Base-by-base conservation (phyloP, 768 basidiomycete species). In the Amanita inopinata region DNA sequence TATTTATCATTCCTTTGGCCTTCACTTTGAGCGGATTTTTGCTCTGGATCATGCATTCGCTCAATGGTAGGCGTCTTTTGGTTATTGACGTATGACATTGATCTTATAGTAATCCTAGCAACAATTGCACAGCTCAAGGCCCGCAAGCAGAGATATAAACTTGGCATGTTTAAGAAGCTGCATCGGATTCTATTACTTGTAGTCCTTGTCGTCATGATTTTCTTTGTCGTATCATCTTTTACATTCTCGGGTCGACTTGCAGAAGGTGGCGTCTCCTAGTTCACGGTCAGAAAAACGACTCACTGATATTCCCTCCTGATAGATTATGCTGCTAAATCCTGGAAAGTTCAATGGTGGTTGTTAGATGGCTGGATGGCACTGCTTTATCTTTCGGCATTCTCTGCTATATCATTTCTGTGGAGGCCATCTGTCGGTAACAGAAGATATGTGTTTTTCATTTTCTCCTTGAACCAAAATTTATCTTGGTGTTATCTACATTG, bases 11-110 rank as follows among this genome's bases (percentile, higher is more conserved):
- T 46, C 96, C 96, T 4, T 70, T 99, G 37, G 88, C 94, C 1
- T 84, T 98, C 62, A 92, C 91, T 1, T 70, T 99, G n/a, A 94
- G 91, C 45, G 82, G 83, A 1, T 99, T 97, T 70, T 72, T 99
- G 18, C 71, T 94, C 49, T 98, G 94, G 94, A 97, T 94, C 39
- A 76, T 94, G 65, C 83, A 92, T 58, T 76, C 86, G 8, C 66
- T 96, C 37, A 92, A 90, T 53, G 81, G 90, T 90, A 48, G n/a
- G n/a, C 20, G 71, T 60, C n/a, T n/a, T 32, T 35, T 17, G 12
- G 4, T 44, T 20, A n/a, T n/a, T n/a, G 34, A 25, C 8, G 12
- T 8, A 22, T 30, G 6, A 28, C 3, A 25, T 34, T 22, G 25
- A 33, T 51, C 33, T 31, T 28, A 25, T 30, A 18, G 9, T 36